Percentiles rank a stretch among this genome's conserved stretches.
These are phyloP conservation scores for Apiotrichum akiyoshidainum DNA, from an alignment of 1,284 basidiomycete genomes.

Conservation along the genomic window DNA sequence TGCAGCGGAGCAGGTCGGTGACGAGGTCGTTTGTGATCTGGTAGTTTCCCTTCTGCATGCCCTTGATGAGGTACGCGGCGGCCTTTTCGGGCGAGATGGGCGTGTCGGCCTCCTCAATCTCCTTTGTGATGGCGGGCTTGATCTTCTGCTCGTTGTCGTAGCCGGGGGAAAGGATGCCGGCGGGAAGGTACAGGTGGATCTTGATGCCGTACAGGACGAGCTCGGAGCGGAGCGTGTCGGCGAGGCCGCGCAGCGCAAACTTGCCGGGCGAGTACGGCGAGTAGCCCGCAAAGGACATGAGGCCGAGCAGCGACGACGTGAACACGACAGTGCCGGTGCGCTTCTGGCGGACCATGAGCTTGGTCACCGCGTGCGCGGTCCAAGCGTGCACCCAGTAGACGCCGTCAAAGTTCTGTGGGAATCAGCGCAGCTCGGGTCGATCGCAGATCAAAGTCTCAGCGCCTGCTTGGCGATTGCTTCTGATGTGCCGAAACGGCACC, in stretches of 20 bases:
- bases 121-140: slow-evolving; percentile 74
- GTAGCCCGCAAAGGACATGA: slow-evolving; percentile 80
- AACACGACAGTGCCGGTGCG: slow-evolving; percentile 69
- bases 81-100: slow-evolving; percentile 66
- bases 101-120: slow-evolving; percentile 75
- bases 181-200: slow-evolving; percentile 83
- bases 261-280: slow-evolving; percentile 83
- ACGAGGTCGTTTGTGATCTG: slow-evolving; percentile 74
- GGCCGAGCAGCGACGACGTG: slow-evolving; percentile 74
- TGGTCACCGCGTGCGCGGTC: slow-evolving; percentile 70
- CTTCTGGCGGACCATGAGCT: slow-evolving; percentile 64
- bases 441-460: too few species aligned
- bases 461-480: too few species aligned
- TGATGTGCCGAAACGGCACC: too few species aligned
- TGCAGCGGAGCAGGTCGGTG: slow-evolving; percentile 65
- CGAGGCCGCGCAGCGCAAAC: slow-evolving; percentile 81
- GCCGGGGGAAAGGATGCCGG: slow-evolving; percentile 78
- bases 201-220: slow-evolving; percentile 66
- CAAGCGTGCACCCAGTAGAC: slow-evolving; percentile 61
- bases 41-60: slow-evolving; percentile 67
- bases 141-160: slow-evolving; percentile 73
- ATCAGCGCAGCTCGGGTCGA: slow-evolving; percentile 5
- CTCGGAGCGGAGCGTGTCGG: slow-evolving; percentile 80
- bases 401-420: slow-evolving; percentile 49
- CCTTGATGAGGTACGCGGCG: slow-evolving; percentile 64